These are phyloP conservation scores for Tolypocladium nubicola DNA, from an alignment of 2,329 filamentous ascomycete species.

Conservation along the genomic window DNA sequence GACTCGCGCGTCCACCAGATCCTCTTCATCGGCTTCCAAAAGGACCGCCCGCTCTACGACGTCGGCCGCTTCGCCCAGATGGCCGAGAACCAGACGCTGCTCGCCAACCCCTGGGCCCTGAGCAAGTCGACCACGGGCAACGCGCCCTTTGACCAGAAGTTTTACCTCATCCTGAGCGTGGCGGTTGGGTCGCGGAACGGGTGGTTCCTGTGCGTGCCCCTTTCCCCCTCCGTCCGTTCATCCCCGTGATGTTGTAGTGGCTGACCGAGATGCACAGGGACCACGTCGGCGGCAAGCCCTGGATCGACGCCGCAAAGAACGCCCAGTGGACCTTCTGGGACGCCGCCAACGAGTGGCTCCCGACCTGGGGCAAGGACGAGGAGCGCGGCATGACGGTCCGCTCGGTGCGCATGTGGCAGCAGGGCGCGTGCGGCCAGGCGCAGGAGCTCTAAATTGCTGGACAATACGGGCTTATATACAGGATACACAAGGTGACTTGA, in stretches of 20 bases:
- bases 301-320: conserved; percentile 29
- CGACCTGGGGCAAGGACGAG: conserved; percentile 34
- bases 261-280: conserved; percentile 19
- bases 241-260: too few species aligned
- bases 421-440: conserved; percentile 8
- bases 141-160: conserved; percentile 40
- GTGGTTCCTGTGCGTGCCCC: conserved; percentile 29
- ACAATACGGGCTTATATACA: not conserved
- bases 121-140: conserved; percentile 25
- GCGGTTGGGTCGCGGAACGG: conserved; percentile 38
- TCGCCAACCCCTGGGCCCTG: conserved; percentile 32
- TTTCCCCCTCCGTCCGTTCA: not conserved
- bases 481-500: not conserved
- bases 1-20: conserved; percentile 31
- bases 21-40: conserved; percentile 24
- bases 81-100: conserved; percentile 28
- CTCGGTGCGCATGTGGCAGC: conserved; percentile 36
- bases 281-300: conserved; percentile 31
- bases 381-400: conserved; percentile 33
- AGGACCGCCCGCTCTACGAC: conserved; percentile 24
- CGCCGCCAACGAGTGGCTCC: conserved; percentile 28
- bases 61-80: conserved; percentile 29
- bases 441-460: conserved; percentile 2
- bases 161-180: conserved; percentile 41
- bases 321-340: conserved; percentile 31